These are phyloP conservation scores for Verbascum thapsus DNA, from an alignment of 257 asterid genomes.

Conservation along the genomic window DNA sequence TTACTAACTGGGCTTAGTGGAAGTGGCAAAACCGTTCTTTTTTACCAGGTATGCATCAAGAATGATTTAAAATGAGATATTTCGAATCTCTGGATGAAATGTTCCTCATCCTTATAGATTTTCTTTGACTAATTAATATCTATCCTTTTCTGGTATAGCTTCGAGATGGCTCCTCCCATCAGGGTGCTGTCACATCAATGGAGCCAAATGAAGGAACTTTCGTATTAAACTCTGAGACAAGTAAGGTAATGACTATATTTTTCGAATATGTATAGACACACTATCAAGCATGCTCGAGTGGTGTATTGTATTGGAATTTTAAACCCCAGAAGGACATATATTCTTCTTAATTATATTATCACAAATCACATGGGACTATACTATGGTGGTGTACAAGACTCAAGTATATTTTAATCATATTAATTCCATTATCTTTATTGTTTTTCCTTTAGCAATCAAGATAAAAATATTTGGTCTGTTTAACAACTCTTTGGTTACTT, in stretches of 20 bases:
- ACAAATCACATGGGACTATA: neutral
- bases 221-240: slow-evolving; percentile 61
- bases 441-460: neutral
- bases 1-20: slow-evolving; percentile 75
- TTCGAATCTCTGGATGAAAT: neutral
- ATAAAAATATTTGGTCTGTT: neutral
- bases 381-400: neutral
- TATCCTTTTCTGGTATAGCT: slow-evolving; percentile 48
- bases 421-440: neutral
- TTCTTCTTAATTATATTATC: neutral
- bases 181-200: slow-evolving; percentile 89
- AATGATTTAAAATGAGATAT: neutral
- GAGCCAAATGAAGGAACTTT: too few relatives aligned
- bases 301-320: neutral
- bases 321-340: too few relatives aligned
- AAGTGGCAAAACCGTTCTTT: slow-evolving; percentile 80
- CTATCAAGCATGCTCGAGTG: slow-evolving; percentile 11
- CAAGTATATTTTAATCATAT: neutral
- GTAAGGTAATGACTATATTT: slow-evolving; percentile 48
- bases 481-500: slow-evolving; percentile 22
- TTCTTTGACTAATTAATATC: slow-evolving; percentile 7
- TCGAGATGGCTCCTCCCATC: slow-evolving; percentile 85
- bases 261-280: slow-evolving; percentile 2
- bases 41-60: slow-evolving; percentile 55
- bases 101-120: slow-evolving; percentile 1